phyloP scores from a whole-genome alignment of 1,139 yeast genomes.

The Saccharomyces hybrid region DNA sequence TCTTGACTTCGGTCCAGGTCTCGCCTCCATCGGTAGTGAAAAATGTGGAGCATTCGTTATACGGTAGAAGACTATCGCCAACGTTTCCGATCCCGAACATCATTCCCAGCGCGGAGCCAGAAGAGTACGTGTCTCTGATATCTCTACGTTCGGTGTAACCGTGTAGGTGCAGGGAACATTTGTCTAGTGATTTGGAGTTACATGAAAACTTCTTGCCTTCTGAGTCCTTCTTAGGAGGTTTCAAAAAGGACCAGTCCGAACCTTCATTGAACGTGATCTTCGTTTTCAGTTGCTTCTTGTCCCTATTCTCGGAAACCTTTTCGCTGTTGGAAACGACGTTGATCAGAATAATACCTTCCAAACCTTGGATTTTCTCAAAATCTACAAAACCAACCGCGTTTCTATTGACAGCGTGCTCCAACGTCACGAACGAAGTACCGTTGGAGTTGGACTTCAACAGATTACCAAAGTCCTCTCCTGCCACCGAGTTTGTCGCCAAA shows the following conservation, averaged over 20 bases:
- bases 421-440: constrained; percentile 78
- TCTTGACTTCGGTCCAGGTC: constrained; percentile 71
- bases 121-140: constrained; percentile 74
- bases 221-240: constrained; percentile 61
- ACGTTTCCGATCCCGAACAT: constrained; percentile 87
- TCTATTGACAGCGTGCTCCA: constrained; percentile 68
- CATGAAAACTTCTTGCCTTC: constrained; percentile 53
- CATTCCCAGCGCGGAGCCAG: constrained; percentile 83
- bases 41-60: constrained; percentile 56
- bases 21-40: constrained; percentile 83
- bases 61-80: constrained; percentile 51
- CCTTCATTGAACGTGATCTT: constrained; percentile 87
- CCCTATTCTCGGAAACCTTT: constrained; percentile 20
- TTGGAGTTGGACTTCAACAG: constrained; percentile 89
- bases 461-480: constrained; percentile 61
- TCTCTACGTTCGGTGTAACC: constrained; percentile 87
- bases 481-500: constrained; percentile 54
- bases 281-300: constrained; percentile 53
- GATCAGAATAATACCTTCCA: constrained; percentile 80
- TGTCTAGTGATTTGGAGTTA: constrained; percentile 40
- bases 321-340: constrained; percentile 57
- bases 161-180: constrained; percentile 79
- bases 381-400: constrained; percentile 72
- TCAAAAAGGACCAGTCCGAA: constrained; percentile 67
- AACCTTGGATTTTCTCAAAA: constrained; percentile 72